Base-by-base conservation (phyloP, 345 rosid genomes). In the Eucalyptus erythrocorys region DNA sequence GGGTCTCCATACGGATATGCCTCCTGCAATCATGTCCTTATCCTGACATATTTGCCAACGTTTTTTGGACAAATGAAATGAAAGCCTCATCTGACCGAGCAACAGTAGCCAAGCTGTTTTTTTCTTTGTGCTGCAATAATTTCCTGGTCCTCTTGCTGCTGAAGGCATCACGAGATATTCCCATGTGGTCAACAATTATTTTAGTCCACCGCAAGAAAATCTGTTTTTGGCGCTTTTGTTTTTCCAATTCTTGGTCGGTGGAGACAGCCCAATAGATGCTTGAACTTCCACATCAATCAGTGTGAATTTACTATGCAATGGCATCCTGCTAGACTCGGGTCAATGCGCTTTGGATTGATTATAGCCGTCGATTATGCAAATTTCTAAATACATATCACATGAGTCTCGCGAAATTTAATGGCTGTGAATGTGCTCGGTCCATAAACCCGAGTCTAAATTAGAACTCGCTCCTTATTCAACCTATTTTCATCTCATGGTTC, bases 361-460 rank as follows among this genome's bases (percentile, higher is more conserved):
- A 40, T 21, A 19, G 47, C 82, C 5, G 4, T 40, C 10, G 15
- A 40, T 76, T 13, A 24, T 22, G 30, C 15, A 4, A 12, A 12
- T 37, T 76, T 64, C 10, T 5, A 27, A 59, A 8, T 32, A 68
- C 17, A 34, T 32, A 32, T 66, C 40, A 5, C 6, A 5, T 3
- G 43, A 5, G 4, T 34, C 24, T 34, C 4, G 3, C 43, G 11
- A 3, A 34, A 17, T 19, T 6, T 43, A 1, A 37, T 22, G 8
- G 0, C 3, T 40, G 7, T 71, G 26, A 71, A 34, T 6, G 5
- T 11, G 2, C 4, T 34, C 6, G 1, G 4, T 71, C 26, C 45
- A 9, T 0, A 11, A 34, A 34, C 47, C 30, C 5, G 5, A 11
- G 9, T 40, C 30, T 37, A 37, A 3, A 40, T 11, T 21, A 21